phyloP scores from a whole-genome alignment of 2,329 filamentous ascomycete species.

The Neurospora crassa region DNA sequence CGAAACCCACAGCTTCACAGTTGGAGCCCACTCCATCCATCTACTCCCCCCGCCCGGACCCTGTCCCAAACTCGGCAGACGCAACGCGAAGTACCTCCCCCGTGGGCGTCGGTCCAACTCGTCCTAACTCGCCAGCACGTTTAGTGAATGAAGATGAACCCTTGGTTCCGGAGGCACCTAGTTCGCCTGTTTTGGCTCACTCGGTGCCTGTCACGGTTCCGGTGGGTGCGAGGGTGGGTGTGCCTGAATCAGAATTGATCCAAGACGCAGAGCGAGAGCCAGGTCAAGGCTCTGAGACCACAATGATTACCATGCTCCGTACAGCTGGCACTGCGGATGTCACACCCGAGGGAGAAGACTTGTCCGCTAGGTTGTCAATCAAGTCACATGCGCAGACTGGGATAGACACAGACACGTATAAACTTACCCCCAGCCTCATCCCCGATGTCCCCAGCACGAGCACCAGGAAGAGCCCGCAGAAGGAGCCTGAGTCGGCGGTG shows the following conservation, averaged over 20 bases:
- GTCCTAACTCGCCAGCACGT: neutral
- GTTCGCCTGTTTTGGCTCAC: neutral
- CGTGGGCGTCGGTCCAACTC: neutral
- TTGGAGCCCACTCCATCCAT: neutral
- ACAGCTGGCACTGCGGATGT: neutral
- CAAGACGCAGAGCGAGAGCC: neutral
- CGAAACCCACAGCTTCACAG: neutral
- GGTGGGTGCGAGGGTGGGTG: neutral
- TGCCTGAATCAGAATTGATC: neutral
- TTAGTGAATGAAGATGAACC: neutral
- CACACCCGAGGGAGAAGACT: neutral
- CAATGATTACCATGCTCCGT: no score
- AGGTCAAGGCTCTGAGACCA: no score
- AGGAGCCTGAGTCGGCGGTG: neutral
- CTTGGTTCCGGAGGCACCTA: neutral
- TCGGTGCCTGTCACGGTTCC: neutral
- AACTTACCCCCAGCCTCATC: rapidly evolving
- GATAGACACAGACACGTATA: neutral
- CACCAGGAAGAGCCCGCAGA: neutral
- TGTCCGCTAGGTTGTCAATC: neutral
- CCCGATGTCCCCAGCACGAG: neutral
- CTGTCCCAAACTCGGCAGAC: neutral
- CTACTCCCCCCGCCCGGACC: neutral
- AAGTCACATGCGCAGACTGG: no score
- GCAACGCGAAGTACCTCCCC: neutral